Base-by-base conservation (phyloP, 495 filamentous ascomycete genomes). In the Penicillium cinerascens region DNA sequence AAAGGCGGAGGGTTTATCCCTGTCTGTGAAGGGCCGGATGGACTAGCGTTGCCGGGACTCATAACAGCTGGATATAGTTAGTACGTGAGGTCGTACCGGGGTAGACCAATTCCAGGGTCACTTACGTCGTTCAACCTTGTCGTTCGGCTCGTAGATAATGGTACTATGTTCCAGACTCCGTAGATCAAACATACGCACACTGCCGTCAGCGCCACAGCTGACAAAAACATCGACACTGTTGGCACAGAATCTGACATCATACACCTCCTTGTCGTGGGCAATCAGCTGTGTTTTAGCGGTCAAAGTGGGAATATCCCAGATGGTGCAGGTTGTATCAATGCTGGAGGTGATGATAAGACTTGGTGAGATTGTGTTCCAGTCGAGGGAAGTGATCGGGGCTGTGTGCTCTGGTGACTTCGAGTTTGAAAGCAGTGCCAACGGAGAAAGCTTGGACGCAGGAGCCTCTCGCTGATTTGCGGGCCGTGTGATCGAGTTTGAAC, bases 251-350 rank as follows among this genome's bases (percentile, higher is more conserved):
- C 93, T 85, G 29, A 99, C 93, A 66, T 99, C 93, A 60, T 95
- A 99, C 5, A 99, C 93, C 70, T 99, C 93, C 68, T 97, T 97
- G 71, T 99, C 93, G 62, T 99, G 93, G 21, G 93, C 93, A 69
- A 99, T 99, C 13, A 99, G 73, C 68, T 99, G 93, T 2, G 93
- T 99, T 70, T 99, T 99, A 13, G 93, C 93, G 1, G 93, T 99
- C 54, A 99, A 73, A 3, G 93, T 96, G 2, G 93, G 93, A 25
- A 99, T 99, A 62, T 99, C 93, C 93, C 93, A 99, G 50, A 99
- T 97, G n/a, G 93, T 99, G 72, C 93, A 99, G 1, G 93, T 99
- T 0, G 93, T 99, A 66, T 99, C 93, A 55, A 99, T 99, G 66
- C 92, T 97, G 3, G 89, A 95, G 0, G 93, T 99, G 54, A 99